Evolutionary conservation across 1,139 yeast genomes (phyloP), one percentile per base, ranked within the genome.

Genomic region (Cylindricascospora bacillispora): DNA sequence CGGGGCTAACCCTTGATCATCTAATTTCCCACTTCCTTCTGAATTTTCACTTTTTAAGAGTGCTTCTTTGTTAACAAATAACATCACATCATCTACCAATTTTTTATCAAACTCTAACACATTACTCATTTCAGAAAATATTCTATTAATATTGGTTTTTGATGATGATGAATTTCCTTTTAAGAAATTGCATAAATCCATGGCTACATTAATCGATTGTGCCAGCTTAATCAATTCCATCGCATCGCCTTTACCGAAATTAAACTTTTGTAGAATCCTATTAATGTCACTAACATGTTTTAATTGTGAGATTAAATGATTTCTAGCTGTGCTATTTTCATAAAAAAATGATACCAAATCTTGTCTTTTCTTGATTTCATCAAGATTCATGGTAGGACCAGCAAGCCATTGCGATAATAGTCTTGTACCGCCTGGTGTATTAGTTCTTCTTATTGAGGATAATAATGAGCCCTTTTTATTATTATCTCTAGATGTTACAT

Each of bases 401-500:
- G 81, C 65, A 3, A 89, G 56, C 95, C 97, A 85, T 32, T 76
- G 75, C 3, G 76, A 67, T 13, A 89, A 57, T 14, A 80, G 48
- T 28, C 98, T 60, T 0, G 93, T 60, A 0, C 98, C 98, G 0
- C 93, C 73, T 1, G 76, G 66, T 0, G 98, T 83, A 2, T 69
- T 69, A 0, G 97, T 89, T 33, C 78, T 59, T 35, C 71, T 69
- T 6, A 89, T 66, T 0, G 82, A 66, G 12, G 72, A 68, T 9
- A 81, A 57, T 12, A 89, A 55, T 0, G 95, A 75, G 0, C 95
- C 95, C 9, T 66, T 65, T 4, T 59, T 60, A 10, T 74, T 63
- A 12, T 67, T 67, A n/a, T 72, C 77, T 34, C 73, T 60, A 5
- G 73, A 58, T 0, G 80, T 65, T 25, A 60, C 57, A 29, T 68